Evolutionary conservation across 2,329 filamentous ascomycete species (phyloP).

Genomic region (Microcera coccophila): DNA sequence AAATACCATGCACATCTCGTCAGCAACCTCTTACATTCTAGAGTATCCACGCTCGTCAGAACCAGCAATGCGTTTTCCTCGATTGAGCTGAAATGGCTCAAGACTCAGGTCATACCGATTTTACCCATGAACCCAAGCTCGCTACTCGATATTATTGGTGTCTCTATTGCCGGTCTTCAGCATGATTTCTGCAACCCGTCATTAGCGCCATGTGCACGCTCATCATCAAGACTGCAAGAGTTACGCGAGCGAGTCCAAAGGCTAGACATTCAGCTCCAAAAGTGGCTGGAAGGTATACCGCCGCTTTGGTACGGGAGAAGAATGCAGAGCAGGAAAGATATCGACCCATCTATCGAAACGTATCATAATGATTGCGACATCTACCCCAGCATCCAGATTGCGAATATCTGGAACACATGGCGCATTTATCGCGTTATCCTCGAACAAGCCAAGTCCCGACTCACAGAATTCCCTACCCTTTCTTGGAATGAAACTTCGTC

Average conservation of each 20-base stretch:
- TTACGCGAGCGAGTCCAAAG: background rate
- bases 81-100: constrained; percentile 1
- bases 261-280: constrained; percentile 5
- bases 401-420: constrained; percentile 17
- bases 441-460: background rate
- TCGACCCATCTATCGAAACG: rapidly evolving
- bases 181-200: background rate
- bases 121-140: constrained; percentile 11
- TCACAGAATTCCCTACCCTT: background rate
- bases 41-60: constrained; percentile 4
- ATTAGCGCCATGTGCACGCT: background rate
- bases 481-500: background rate
- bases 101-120: constrained; percentile 1
- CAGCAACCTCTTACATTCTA: constrained; percentile 14
- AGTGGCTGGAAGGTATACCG: constrained; percentile 5
- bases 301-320: background rate
- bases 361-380: constrained; percentile 3
- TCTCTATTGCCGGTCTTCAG: constrained; percentile 5
- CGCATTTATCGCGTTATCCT: constrained; percentile 10
- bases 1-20: constrained; percentile 4
- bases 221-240: no score
- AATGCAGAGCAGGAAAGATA: background rate
- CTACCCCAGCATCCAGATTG: constrained; percentile 14
- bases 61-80: background rate
- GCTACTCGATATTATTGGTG: constrained; percentile 8